Evolutionary conservation across 2,329 filamentous ascomycete species (phyloP).

Genomic region (Ambrosiella xylebori): DNA sequence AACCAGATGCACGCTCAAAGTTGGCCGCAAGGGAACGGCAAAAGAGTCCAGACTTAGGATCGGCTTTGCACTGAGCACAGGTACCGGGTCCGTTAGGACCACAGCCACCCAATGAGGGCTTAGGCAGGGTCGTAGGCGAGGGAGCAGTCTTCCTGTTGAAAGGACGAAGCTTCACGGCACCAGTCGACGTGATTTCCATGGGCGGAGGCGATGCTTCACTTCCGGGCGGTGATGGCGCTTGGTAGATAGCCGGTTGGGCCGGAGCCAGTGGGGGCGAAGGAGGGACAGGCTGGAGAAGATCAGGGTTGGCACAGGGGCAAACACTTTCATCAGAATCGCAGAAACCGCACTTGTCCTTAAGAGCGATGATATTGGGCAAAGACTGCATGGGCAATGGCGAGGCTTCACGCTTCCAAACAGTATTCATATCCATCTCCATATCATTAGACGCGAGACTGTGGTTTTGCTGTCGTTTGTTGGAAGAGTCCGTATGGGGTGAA

Average conservation of each 20-base stretch:
- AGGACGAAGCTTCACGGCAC: conserved; percentile 40
- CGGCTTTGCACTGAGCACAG: conserved; percentile 59
- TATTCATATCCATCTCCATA: conserved; percentile 56
- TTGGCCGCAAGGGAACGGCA: conserved; percentile 64
- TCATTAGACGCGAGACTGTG: conserved; percentile 22
- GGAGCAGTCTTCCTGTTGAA: conserved; percentile 8
- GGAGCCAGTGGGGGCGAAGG: conserved; percentile 15
- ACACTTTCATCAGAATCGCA: conserved; percentile 60
- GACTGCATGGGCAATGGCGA: conserved; percentile 17
- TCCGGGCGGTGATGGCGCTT: conserved; percentile 43
- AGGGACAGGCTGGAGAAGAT: conserved; percentile 7
- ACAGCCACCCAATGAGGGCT: conserved; percentile 24
- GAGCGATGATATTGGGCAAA: conserved; percentile 23
- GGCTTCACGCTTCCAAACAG: conserved; percentile 35
- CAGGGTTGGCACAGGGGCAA: conserved; percentile 58
- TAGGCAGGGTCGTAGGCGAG: conserved; percentile 17
- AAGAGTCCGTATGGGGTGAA: conserved; percentile 21
- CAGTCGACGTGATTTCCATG: conserved; percentile 42
- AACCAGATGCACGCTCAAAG: conserved; percentile 27
- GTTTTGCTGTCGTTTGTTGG: conserved; percentile 28
- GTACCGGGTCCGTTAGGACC: conserved; percentile 58
- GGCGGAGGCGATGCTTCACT: conserved; percentile 36
- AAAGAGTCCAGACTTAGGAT: conserved; percentile 67
- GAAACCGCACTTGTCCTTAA: conserved; percentile 61
- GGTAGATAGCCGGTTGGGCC: conserved; percentile 27